Conservation (phyloP, 2,329 filamentous ascomycete genomes). For the Microcyclospora pomicola region DNA sequence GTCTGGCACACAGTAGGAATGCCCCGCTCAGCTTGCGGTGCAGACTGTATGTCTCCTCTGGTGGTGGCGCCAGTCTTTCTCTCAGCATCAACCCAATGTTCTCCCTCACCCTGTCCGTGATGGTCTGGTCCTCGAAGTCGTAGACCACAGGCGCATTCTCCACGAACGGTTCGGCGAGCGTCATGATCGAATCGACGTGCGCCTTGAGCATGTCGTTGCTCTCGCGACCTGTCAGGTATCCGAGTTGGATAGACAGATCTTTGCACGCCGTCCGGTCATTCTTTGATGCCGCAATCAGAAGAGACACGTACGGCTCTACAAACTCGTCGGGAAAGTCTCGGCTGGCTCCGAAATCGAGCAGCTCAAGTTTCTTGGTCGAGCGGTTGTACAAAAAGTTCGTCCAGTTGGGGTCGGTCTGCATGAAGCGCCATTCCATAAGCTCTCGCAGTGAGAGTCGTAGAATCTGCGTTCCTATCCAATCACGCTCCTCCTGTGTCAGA, state of each 20-base stretch:
- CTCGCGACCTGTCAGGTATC: constrained; percentile 87
- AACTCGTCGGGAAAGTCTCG: constrained; percentile 73
- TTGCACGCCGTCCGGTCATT: constrained; percentile 21
- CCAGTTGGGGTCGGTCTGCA: constrained; percentile 99
- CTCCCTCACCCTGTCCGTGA: constrained; percentile 78
- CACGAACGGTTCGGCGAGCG: constrained; percentile 83
- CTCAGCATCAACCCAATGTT: constrained; percentile 88
- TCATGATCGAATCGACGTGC: constrained; percentile 75
- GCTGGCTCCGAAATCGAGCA: constrained; percentile 90
- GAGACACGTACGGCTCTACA: constrained; percentile 61
- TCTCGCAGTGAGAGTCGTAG: constrained; percentile 83
- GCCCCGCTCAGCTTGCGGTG: constrained; percentile 92
- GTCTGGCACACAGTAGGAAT: constrained; percentile 75
- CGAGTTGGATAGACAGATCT: constrained; percentile 28
- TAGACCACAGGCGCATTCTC: constrained; percentile 65
- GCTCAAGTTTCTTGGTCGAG: constrained; percentile 54
- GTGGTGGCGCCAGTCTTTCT: constrained; percentile 77
- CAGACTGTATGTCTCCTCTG: constrained; percentile 92
- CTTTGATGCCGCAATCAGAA: constrained; percentile 66
- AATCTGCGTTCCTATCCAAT: constrained; percentile 94
- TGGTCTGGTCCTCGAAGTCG: constrained; percentile 87
- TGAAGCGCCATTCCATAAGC: constrained; percentile 88
- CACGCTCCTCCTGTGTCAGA: constrained; percentile 69
- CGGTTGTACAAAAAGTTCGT: constrained; percentile 94
- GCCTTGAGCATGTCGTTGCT: constrained; percentile 76